Evolutionary conservation across 345 rosid genomes (phyloP), one percentile per base, ranked within the genome.

Genomic region (Euphorbia pulcherrima): DNA sequence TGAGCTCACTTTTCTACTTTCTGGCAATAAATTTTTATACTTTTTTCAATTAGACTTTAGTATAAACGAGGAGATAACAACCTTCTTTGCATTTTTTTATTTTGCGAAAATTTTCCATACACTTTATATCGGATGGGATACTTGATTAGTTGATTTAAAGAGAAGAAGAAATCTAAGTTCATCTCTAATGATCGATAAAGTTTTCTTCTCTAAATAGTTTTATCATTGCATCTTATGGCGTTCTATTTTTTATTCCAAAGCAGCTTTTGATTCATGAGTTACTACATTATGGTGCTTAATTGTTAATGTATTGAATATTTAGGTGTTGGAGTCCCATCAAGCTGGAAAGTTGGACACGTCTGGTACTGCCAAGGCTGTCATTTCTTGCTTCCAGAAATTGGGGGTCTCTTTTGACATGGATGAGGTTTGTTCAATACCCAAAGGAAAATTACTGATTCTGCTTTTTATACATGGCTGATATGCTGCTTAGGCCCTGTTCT

Each of bases 261-360:
- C 21, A 44, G 44, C 53, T 21, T 29, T 55, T 33, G 33, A 26
- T 48, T 48, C 4, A 16, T 72, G 28, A 44, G 13, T 26, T 37
- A 64, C 55, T 12, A 29, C 18, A 47, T 1, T 2, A 5, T 46
- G 13, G 39, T 64, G 67, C 67, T 40, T 10, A 13, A 40, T 64
- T 30, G 20, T 68, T 48, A 46, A 47, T 59, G 9, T 65, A 1
- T 65, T 39, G 21, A 64, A 65, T 44, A 56, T 76, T 41, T 48
- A 94, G 99, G 99, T 91, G 73, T 78, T 89, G 96, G 97, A 94
- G 76, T 94, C 99, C 68, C 99, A 94, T 78, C 97, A 94, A 81
- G 74, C 97, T 68, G 70, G 90, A 53, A 94, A 94, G 81, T 48
- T 88, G 84, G 99, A 94, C 80, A 83, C 86, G 18, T 94, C 97